Base-by-base conservation (phyloP, 805 yeast genomes). In the Suhomyces faveliae region DNA sequence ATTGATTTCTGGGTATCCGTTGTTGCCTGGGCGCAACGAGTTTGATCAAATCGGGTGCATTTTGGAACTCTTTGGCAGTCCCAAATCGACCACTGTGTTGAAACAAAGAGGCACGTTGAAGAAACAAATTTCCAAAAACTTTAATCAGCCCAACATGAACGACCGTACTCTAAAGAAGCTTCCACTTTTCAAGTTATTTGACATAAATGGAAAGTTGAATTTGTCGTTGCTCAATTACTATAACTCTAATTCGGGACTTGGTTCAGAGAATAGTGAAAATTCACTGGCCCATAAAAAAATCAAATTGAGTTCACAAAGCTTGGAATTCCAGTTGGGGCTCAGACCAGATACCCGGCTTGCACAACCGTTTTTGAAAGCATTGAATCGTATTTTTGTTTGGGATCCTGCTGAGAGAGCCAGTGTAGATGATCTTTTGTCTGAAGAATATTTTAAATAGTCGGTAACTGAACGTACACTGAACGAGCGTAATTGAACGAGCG, bases 11-110 rank as follows among this genome's bases (percentile, higher is more conserved):
- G 76, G 75, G 2, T 53, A 51, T 15, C 75, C 77, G 0, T 50
- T 79, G 10, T 70, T 80, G 33, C 78, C 82, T 3, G 81, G 79
- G 1, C 68, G 66, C 38, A 73, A 73, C 47, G 84, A 80, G 51
- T 60, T 67, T 24, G 81, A 78, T 40, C 75, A 80, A 40, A 56
- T 79, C 25, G 73, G 74, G 1, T 59, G 65, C 17, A 68, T 73
- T 9, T 43, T 77, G 3, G 78, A 76, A 42, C 54, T 70, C 39
- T 70, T 79, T 52, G 84, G 83, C 1, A 62, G 71, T 1, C 84
- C 84, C 0, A 60, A 69, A 5, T 63, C 71, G 59, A 45, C 62
- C 2, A 63, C 71, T 4, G 70, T 83, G 2, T 21, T 66, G 11
- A 54, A 61, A 7, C 63, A 77, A 46, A 61, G 84, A 33, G 60